Evolutionary conservation across 495 filamentous ascomycete species (phyloP), one percentile per base, ranked within the genome.

Genomic region (Lentithecium fluviatile): DNA sequence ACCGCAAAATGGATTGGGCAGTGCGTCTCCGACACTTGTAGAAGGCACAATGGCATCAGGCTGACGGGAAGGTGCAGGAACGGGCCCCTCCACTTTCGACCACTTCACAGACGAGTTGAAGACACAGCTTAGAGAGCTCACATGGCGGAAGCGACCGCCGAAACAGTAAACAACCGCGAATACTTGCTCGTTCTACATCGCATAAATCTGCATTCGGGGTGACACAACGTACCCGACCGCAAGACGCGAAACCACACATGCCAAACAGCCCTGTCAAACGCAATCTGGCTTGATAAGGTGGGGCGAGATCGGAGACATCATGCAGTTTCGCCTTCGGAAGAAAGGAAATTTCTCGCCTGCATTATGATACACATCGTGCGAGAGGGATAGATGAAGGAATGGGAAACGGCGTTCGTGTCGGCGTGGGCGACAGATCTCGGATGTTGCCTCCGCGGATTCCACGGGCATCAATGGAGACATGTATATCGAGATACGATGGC

Each of bases 41-140:
- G n/a, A 37, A 15, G n/a, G 7, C 32, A 8, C 38, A 46, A 48
- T n/a, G 3, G 32, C 2, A 11, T 24, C 24, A 37, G 17, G 38
- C 13, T 42, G 21, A 54, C 29, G 6, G 7, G 8, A 24, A 29
- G n/a, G 7, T 15, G n/a, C 51, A 65, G 62, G 62, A 36, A 65
- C 62, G 42, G 62, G 62, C 6, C 62, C 62, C 21, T 60, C 62
- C 21, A 45, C 62, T 5, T 45, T 65, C 20, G 62, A 65, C 21
- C 62, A 60, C 42, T 65, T 65, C 56, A 60, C 51, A 21, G 56
- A 60, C 45, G 62, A 65, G 21, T 32, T 65, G 26, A 56, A 56
- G 23, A 13, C 6, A 5, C 62, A 65, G 37, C 60, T 60, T 17
- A 49, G 32, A 17, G 62, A 60, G 21, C 51, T 65, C 37, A 60